Evolutionary conservation across 1,284 basidiomycete species (phyloP).

Genomic region (Gastroboletus turbinatus): DNA sequence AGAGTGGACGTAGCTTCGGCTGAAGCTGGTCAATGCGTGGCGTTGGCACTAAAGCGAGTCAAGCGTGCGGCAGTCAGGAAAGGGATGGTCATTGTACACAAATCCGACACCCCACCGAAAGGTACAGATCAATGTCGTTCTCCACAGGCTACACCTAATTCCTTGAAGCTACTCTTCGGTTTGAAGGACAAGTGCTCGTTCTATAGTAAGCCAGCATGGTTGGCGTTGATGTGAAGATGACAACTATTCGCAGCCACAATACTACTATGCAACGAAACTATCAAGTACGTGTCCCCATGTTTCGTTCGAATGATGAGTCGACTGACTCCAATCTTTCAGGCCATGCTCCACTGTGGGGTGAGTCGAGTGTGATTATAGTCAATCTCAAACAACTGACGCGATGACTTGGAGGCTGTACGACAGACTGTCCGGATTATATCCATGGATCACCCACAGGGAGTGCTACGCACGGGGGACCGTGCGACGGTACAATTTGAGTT

Average conservation of each 20-base stretch:
- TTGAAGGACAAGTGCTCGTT: constrained; percentile 85
- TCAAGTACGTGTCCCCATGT: constrained; percentile 51
- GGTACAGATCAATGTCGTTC: constrained; percentile 39
- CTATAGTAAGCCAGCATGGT: constrained; percentile 56
- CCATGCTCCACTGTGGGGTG: constrained; percentile 84
- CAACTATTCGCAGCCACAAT: constrained; percentile 65
- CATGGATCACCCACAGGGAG: constrained; percentile 84
- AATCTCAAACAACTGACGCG: not conserved
- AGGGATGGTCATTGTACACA: constrained; percentile 90
- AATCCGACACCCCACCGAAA: constrained; percentile 75
- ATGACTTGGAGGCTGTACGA: constrained; percentile 60
- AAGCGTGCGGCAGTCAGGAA: constrained; percentile 84
- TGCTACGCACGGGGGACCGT: constrained; percentile 88
- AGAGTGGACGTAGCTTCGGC: constrained; percentile 83
- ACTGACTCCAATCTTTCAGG: constrained; percentile 42
- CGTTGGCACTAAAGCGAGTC: constrained; percentile 90
- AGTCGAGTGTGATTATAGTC: constrained; percentile 24
- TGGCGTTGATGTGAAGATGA: constrained; percentile 13
- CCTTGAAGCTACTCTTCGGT: constrained; percentile 63
- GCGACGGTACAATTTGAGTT: constrained; percentile 91
- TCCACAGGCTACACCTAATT: not conserved
- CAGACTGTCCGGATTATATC: constrained; percentile 90
- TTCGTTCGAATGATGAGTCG: not conserved
- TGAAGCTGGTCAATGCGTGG: constrained; percentile 94
- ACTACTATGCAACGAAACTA: constrained; percentile 90